Conservation (phyloP, 495 filamentous ascomycete genomes). For the Penicillium arizonense region DNA sequence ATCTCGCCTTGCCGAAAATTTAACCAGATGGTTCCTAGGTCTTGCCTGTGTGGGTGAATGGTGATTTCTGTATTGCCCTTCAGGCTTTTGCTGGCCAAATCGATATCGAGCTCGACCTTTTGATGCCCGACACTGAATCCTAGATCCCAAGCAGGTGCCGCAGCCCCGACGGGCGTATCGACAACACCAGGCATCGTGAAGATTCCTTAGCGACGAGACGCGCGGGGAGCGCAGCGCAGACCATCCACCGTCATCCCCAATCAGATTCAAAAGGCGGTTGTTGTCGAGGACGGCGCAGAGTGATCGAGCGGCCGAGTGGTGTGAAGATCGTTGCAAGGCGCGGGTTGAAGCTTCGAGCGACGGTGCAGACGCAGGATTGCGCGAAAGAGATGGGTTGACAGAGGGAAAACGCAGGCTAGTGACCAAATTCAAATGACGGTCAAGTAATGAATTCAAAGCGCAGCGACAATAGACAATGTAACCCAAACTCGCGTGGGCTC, state of each 20-base stretch:
- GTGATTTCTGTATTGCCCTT: slow-evolving; percentile 79
- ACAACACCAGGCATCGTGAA: slow-evolving; percentile 48
- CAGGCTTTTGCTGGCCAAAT: slow-evolving; percentile 72
- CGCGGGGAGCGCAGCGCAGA: slow-evolving; percentile 39
- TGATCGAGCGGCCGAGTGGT: neutral
- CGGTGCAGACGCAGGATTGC: neutral
- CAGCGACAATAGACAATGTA: neutral
- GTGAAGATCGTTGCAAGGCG: neutral
- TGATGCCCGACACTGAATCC: slow-evolving; percentile 72
- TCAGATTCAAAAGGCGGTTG: slow-evolving; percentile 19
- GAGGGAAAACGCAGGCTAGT: neutral
- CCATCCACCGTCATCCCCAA: slow-evolving; percentile 44
- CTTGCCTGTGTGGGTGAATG: slow-evolving; percentile 64
- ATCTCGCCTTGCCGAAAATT: slow-evolving; percentile 85
- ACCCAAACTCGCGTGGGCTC: neutral
- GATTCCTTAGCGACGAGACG: slow-evolving; percentile 39
- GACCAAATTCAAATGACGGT: neutral
- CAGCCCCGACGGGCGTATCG: slow-evolving; percentile 33
- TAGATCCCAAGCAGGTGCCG: slow-evolving; percentile 31
- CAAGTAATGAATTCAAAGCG: neutral
- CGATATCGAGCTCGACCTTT: slow-evolving; percentile 82
- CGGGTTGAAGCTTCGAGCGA: neutral
- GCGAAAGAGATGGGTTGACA: neutral
- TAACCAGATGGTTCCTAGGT: slow-evolving; percentile 68
- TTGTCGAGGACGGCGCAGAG: neutral